phyloP scores from a whole-genome alignment of 2,329 filamentous ascomycete species.

The Monilinia polystroma region DNA sequence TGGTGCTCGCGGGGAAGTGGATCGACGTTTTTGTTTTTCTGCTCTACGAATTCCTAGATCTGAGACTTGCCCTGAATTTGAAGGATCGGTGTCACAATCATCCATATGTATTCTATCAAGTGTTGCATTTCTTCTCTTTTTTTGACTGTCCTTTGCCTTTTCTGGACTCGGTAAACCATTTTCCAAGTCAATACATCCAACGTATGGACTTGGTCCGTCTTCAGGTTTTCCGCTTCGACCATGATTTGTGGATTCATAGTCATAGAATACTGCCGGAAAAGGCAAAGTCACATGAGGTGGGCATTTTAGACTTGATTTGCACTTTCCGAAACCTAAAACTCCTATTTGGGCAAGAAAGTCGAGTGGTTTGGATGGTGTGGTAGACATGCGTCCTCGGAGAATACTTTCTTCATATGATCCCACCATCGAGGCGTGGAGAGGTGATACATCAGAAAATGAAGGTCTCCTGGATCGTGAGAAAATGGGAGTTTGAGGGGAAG shows the following conservation, averaged over 20 bases:
- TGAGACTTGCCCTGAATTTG: constrained; percentile 27
- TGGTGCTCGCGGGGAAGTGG: constrained; percentile 63
- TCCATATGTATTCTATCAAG: constrained; percentile 27
- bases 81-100: constrained; percentile 32
- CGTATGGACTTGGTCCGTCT: constrained; percentile 93
- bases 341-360: constrained; percentile 95
- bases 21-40: constrained; percentile 60
- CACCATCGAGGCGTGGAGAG: constrained; percentile 88
- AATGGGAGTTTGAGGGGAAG: constrained; percentile 52
- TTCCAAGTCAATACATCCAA: constrained; percentile 88
- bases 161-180: constrained; percentile 64
- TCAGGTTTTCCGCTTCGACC: constrained; percentile 61
- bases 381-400: constrained; percentile 92
- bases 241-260: constrained; percentile 69
- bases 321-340: constrained; percentile 84
- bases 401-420: constrained; percentile 98
- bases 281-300: constrained; percentile 87
- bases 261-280: constrained; percentile 96
- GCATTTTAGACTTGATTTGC: constrained; percentile 80
- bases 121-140: constrained; percentile 39
- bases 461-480: constrained; percentile 59
- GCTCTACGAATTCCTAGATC: constrained; percentile 46
- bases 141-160: constrained; percentile 45
- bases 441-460: constrained; percentile 74
- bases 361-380: constrained; percentile 85